phyloP scores from a whole-genome alignment of 2,329 filamentous ascomycete genomes.

The Plenodomus tracheiphilus region DNA sequence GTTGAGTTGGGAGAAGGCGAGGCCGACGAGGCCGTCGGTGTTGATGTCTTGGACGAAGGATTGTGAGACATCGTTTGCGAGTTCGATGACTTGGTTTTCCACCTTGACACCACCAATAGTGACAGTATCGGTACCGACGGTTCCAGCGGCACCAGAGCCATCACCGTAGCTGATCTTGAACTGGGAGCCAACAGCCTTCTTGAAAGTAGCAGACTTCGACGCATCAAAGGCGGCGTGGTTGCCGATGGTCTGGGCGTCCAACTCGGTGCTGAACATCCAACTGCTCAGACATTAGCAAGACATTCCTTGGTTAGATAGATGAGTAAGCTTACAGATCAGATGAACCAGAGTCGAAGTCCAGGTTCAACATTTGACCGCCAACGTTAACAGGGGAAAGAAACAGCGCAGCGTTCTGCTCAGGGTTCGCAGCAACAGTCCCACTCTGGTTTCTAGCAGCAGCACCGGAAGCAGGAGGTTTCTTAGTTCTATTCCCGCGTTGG shows the following conservation, averaged over 20 bases:
- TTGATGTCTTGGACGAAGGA: conserved; percentile 63
- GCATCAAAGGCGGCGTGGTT: conserved; percentile 62
- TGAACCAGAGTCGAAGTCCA: conserved; percentile 78
- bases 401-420: conserved; percentile 67
- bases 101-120: conserved; percentile 68
- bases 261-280: conserved; percentile 70
- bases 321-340: conserved; percentile 62
- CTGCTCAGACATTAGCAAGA: conserved; percentile 40
- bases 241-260: conserved; percentile 50
- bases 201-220: conserved; percentile 56
- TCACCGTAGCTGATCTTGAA: conserved; percentile 74
- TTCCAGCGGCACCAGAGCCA: conserved; percentile 63
- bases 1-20: conserved; percentile 68
- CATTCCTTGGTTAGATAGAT: neutral
- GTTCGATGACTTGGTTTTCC: conserved; percentile 66
- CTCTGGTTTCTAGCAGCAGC: conserved; percentile 38
- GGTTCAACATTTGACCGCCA: conserved; percentile 67
- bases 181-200: conserved; percentile 52
- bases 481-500: neutral
- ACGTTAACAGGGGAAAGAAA: conserved; percentile 72
- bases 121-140: conserved; percentile 70
- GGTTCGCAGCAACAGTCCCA: conserved; percentile 66
- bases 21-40: conserved; percentile 70
- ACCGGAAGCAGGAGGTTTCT: conserved; percentile 26
- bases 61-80: conserved; percentile 62